Percentiles rank a stretch among this genome's conserved stretches.
phyloP scores from a whole-genome alignment of 306 rosid genomes.

The Vachellia pachyceras region DNA sequence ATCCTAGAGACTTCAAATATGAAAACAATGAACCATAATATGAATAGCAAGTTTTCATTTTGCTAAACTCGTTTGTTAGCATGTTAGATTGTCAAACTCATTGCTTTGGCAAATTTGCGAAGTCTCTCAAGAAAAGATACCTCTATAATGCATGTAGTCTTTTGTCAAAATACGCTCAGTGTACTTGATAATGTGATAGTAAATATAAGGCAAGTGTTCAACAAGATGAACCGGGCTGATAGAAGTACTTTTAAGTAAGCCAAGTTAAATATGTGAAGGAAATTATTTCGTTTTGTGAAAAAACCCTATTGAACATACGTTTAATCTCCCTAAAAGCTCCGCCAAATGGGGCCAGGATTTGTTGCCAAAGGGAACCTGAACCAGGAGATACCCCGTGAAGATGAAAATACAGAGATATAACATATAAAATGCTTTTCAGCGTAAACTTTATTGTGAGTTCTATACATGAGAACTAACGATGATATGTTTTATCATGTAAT shows the following conservation, averaged over 20 bases:
- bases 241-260: no score
- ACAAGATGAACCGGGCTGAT: no score
- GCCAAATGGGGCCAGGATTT: no score
- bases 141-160: not conserved
- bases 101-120: not conserved
- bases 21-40: not conserved
- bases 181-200: not conserved
- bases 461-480: conserved; percentile 26
- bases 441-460: conserved; percentile 1
- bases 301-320: no score
- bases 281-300: no score
- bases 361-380: not conserved
- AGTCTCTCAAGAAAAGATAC: not conserved
- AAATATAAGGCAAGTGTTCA: no score
- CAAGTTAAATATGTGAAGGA: no score
- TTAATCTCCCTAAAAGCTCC: no score
- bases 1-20: not conserved
- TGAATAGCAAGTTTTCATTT: not conserved
- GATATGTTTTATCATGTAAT: conserved; percentile 2
- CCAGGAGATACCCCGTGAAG: not conserved
- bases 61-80: not conserved
- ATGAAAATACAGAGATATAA: not conserved
- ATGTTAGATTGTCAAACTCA: no score
- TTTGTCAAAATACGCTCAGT: not conserved
- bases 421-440: not conserved